Conservation (phyloP, 1,284 basidiomycete species). For the Chiua sp. region DNA sequence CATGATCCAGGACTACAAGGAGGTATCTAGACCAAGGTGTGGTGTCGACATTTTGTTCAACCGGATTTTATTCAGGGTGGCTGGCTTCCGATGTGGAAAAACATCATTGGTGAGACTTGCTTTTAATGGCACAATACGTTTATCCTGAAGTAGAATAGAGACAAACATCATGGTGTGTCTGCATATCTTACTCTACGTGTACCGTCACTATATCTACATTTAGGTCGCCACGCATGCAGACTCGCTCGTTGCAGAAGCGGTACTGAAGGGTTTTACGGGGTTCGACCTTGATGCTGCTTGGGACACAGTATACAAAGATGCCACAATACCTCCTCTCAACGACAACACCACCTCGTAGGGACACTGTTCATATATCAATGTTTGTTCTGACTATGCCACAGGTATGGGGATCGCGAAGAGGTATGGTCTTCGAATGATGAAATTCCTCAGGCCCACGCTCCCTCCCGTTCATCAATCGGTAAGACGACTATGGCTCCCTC, state of each 20-base stretch:
- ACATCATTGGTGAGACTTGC: slow-evolving; percentile 64
- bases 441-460: too few species aligned
- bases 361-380: neutral
- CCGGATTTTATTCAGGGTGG: slow-evolving; percentile 56
- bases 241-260: slow-evolving; percentile 80
- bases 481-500: too few species aligned
- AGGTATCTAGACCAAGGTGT: slow-evolving; percentile 47
- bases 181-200: neutral
- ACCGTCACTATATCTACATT: neutral
- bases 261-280: slow-evolving; percentile 63
- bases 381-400: slow-evolving; percentile 33
- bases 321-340: slow-evolving; percentile 65
- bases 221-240: slow-evolving; percentile 83
- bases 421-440: slow-evolving; percentile 35
- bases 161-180: slow-evolving; percentile 72
- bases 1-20: slow-evolving; percentile 80
- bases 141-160: slow-evolving; percentile 42
- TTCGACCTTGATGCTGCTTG: slow-evolving; percentile 74
- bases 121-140: neutral
- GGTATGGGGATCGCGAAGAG: slow-evolving; percentile 80
- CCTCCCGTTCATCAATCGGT: too few species aligned
- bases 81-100: slow-evolving; percentile 93
- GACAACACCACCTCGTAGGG: slow-evolving; percentile 64
- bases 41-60: neutral
- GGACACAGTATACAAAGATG: slow-evolving; percentile 80